Evolutionary conservation across 805 yeast genomes (phyloP), one percentile per base, ranked within the genome.

Genomic region (Candida arabinofermentans): DNA sequence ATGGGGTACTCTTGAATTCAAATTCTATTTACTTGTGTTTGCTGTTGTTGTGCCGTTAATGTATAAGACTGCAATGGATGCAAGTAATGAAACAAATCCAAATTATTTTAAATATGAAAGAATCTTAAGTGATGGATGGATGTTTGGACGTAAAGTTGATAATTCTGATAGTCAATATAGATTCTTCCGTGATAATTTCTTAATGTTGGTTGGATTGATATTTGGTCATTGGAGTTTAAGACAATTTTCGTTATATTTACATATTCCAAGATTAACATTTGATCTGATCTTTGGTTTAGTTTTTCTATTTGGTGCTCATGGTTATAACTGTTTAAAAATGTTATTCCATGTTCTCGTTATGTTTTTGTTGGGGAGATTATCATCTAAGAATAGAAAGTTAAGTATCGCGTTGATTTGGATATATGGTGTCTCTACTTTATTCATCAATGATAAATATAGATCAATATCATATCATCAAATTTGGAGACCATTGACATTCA

Each of bases 121-220:
- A 37, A 65, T 82, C 29, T 67, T 91, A 39, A 71, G 83, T 23
- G 70, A 78, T 5, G 98, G 99, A 4, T 91, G 98, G 98, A 66
- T 89, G 52, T 77, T 83, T 58, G 96, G 96, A 8, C 67, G 96
- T 21, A 84, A 83, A 62, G 95, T 88, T 32, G 99, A 93, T 61
- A 90, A 91, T 59, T 84, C 96, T 5, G 99, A 93, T 59, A 70
- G 72, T 24, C 99, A 93, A 62, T 93, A 91, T 57, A 65, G 86
- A 21, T 87, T 89, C 55, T 88, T 93, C 59, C 74, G 99, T 53
- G 83, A 85, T 57, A 89, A 89, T 57, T 70, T 91, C 48, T 75
- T 78, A 10, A 59, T 84, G 37, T 65, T 93, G 37, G 57, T 69
- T n/a, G 75, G 66, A 0, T 67, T 87, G 37, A 71, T 83, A 41